Percentiles rank a stretch among this genome's conserved stretches.
Conservation (phyloP, 2,329 filamentous ascomycete genomes). For the Verticillium nubilum region DNA sequence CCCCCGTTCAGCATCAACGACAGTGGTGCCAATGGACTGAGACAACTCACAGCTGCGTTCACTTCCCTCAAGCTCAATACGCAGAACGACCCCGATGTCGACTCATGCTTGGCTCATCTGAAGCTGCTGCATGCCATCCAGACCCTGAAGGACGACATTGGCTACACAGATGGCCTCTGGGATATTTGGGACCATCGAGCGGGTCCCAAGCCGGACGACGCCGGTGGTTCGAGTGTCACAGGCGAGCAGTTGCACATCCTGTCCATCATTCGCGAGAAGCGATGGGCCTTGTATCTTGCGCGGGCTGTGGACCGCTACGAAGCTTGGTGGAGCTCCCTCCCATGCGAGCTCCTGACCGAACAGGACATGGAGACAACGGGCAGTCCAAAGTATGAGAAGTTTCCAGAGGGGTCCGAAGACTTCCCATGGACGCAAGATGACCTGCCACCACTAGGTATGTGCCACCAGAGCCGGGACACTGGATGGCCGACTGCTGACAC, state of each 20-base stretch:
- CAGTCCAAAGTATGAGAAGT: slow-evolving; percentile 20
- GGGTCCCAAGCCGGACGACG: slow-evolving; percentile 17
- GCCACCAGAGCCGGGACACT: slow-evolving; percentile 29
- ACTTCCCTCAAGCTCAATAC: slow-evolving; percentile 28
- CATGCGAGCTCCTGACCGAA: slow-evolving; percentile 23
- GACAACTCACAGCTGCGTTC: slow-evolving; percentile 30
- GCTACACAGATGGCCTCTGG: slow-evolving; percentile 62
- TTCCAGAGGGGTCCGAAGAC: slow-evolving; percentile 20
- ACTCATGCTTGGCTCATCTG: slow-evolving; percentile 66
- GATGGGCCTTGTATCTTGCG: slow-evolving; percentile 66
- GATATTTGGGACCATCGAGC: slow-evolving; percentile 48
- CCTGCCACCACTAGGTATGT: slow-evolving; percentile 48
- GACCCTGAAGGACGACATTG: slow-evolving; percentile 60
- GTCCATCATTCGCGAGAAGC: slow-evolving; percentile 60
- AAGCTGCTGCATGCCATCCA: slow-evolving; percentile 67
- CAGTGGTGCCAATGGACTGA: not conserved
- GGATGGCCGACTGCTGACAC: not conserved
- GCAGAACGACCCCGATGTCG: slow-evolving; percentile 29
- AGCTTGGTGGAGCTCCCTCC: slow-evolving; percentile 52
- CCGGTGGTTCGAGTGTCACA: not conserved
- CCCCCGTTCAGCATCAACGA: slow-evolving; percentile 7
- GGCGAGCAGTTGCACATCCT: slow-evolving; percentile 29
- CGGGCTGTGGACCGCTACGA: slow-evolving; percentile 65
- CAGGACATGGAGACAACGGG: slow-evolving; percentile 12
- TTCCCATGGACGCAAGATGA: slow-evolving; percentile 31